Base-by-base conservation (phyloP, 1,139 yeast species). In the Yamadazyma diospyri region DNA sequence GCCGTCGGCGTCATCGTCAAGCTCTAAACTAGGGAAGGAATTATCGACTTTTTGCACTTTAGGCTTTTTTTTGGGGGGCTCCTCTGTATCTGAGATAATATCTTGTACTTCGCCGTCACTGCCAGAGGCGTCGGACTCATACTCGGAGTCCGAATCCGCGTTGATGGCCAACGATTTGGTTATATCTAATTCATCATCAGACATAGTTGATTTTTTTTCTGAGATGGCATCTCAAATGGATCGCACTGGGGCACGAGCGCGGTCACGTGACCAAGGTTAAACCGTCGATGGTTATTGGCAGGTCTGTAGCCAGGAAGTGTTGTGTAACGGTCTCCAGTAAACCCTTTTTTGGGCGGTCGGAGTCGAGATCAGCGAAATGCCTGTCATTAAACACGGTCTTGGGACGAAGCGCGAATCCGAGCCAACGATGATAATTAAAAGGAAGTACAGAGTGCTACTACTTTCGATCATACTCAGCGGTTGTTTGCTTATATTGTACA, bases 111-210 rank as follows among this genome's bases (percentile, higher is more conserved):
- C 70, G 18, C 45, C 56, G 14, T 50, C 59, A 15, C 58, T 54
- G 23, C 56, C 60, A 16, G 55, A 58, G 35, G 8, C 20, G 6
- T 19, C 23, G 8, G 10, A 8, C 8, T 27, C 29, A 7, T 20
- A 23, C 5, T 57, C 67, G 16, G 55, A 59, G 22, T 63, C 76
- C 2, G 65, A 63, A 25, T 64, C 35, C 9, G 19, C 30, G 28
- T 35, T 61, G 25, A 78, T 53, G 2, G 82, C 85, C 34, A 84
- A 67, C 28, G 78, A 67, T 23, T 75, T 66, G 23, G 88, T 81
- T 48, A 85, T 83, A 54, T 84, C 89, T 50, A 63, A 72, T 48
- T 76, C 83, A 50, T 78, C 86, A 52, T 73, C 81, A 31, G 72
- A 65, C 72, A 66, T 64, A 33, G 27, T 42, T 17, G 12, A 13